phyloP scores from a whole-genome alignment of 306 rosid species.

The Malus orientalis region DNA sequence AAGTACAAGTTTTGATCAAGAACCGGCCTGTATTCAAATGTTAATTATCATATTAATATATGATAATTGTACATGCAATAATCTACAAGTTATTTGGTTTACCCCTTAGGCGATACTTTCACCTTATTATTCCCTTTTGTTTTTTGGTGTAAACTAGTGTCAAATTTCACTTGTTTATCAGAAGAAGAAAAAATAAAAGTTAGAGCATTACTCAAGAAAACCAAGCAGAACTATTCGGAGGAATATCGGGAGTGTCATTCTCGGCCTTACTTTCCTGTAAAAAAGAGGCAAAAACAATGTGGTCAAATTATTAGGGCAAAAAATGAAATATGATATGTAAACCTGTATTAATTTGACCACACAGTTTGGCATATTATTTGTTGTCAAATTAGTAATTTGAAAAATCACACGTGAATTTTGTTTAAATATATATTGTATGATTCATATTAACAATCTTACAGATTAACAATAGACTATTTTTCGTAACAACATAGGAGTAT shows the following conservation, averaged over 20 bases:
- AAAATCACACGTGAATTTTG: not conserved
- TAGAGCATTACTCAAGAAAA: constrained; percentile 78
- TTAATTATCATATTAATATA: constrained; percentile 2
- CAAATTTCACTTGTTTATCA: not conserved
- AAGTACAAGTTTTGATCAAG: constrained; percentile 88
- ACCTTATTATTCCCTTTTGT: not conserved
- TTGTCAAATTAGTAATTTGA: not conserved
- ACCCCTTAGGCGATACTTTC: not conserved
- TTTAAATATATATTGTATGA: not conserved
- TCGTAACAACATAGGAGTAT: not conserved
- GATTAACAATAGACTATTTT: too few species aligned
- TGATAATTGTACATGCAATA: not conserved
- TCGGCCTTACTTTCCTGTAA: constrained; percentile 80
- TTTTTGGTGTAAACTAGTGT: not conserved
- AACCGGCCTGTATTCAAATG: constrained; percentile 67
- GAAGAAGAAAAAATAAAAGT: not conserved
- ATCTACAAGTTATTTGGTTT: not conserved
- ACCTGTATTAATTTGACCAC: not conserved
- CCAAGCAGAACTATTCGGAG: constrained; percentile 67
- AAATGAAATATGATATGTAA: not conserved
- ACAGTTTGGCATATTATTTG: not conserved
- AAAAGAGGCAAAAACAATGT: not conserved
- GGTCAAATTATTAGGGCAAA: not conserved
- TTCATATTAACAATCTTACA: not conserved
- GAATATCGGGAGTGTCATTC: constrained; percentile 87